Base-by-base conservation (phyloP, 768 basidiomycete species). In the Kwoniella heveanensis region DNA sequence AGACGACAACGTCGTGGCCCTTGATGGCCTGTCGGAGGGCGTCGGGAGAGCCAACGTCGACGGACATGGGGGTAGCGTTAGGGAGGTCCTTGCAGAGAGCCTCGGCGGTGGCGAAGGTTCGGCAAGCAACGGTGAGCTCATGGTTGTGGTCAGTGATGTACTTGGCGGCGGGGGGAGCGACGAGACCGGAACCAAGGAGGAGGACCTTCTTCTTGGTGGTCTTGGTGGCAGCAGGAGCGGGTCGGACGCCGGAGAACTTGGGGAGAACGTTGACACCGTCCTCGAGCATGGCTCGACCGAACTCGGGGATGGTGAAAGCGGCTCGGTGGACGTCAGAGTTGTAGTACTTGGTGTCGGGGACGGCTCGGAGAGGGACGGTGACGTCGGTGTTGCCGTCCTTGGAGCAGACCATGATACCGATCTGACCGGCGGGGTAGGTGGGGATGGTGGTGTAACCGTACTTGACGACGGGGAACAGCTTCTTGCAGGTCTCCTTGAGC, bases 391-490 rank as follows among this genome's bases (percentile, higher is more conserved):
- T 68, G 19, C 69, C 74, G 27, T 88, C 88, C 81, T 90, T 93
- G 59, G 92, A 88, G 80, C 90, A 91, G 50, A 97, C 83, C 69
- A 94, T 85, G 82, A 94, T 94, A 24, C 96, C 94, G 73, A 98
- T 99, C 77, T 94, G 93, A 37, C 96, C 96, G n/a, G 90, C 89
- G 21, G 96, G 96, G 82, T 99, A 99, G 17, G 94, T 96, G 0
- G 95, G 95, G 69, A 98, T 94, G 22, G 93, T 97, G 64, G 93
- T 94, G 82, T 85, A 96, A 17, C 92, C 96, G 79, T 96, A 99
- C 76, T 92, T 89, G 44, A 88, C 84, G 19, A 86, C 85, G 39
- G 89, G 84, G 84, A 97, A 99, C 64, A 96, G 81, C 50, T 82
- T 81, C 59, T 85, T 83, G 46, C 89, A 89, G 80, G 86, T 88